Base-by-base conservation (phyloP, 106 monocot genomes). In the Xerophyta viscosa region DNA sequence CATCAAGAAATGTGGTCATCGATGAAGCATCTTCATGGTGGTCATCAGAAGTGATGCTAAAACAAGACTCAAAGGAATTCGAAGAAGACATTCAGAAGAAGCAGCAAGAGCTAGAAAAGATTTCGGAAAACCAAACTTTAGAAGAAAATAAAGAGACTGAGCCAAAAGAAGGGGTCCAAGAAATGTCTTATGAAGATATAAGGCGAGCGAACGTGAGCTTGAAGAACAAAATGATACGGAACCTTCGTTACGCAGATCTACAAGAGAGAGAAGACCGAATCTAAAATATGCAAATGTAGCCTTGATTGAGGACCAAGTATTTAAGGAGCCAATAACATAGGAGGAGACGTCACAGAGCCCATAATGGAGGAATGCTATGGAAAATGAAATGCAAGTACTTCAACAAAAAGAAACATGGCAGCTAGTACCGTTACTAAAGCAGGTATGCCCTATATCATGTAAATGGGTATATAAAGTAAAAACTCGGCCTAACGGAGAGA, bases 371-470 rank as follows among this genome's bases (percentile, higher is more conserved):
- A 30, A 41, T 17, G 51, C 63, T 7, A 63, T 63, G 52, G 51
- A 42, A 3, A 24, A 22, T 13, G 63, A 63, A 21, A 41, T 63
- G 10, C 14, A 12, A 8, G 63, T 64, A 27, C 14, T 69, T 19
- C 0, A 31, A 22, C 6, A 25, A 25, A 69, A 61, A 43, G 43
- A 57, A 4, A 71, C 50, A 15, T 57, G 37, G 63, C 48, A 63
- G 3, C n/a, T 63, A 29, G 3, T 0, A 15, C 19, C 29, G 28
- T 3, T 13, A 0, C 24, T 23, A 8, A 3, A 25, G 10, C 2
- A 8, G 27, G 0, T 21, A 49, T 0, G 54, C 57, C 49, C 0
- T 29, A 49, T 6, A 41, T 50, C 29, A 30, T 57, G 6, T 42
- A 50, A 17, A 64, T 71, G 18, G 26, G 41, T 22, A 57, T 56